Conservation (phyloP, 1,139 yeast genomes). For the Sugiyamaella grinbergsii region DNA sequence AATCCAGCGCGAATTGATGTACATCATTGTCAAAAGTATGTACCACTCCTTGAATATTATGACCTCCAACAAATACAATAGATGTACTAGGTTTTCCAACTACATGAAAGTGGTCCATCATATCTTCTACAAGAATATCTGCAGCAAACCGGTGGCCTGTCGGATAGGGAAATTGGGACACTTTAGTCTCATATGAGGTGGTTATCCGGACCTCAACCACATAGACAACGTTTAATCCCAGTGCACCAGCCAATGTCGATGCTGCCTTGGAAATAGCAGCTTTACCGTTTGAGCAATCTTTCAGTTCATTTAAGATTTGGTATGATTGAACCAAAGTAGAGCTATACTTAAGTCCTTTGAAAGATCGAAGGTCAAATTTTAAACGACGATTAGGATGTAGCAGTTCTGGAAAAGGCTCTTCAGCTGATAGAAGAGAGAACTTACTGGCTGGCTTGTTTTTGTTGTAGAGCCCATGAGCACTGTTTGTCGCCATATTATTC, state of each 20-base stretch:
- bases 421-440: not conserved
- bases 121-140: slow-evolving; percentile 2
- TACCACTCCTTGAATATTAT: slow-evolving; percentile 43
- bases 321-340: slow-evolving; percentile 36
- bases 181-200: slow-evolving; percentile 6
- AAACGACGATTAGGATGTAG: slow-evolving; percentile 23
- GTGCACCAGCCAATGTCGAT: slow-evolving; percentile 45
- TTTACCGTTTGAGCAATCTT: slow-evolving; percentile 45
- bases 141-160: slow-evolving; percentile 8
- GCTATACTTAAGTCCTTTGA: slow-evolving; percentile 29
- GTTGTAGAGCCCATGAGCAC: not conserved
- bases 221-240: slow-evolving; percentile 54
- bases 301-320: slow-evolving; percentile 47
- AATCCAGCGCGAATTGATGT: slow-evolving; percentile 53
- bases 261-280: slow-evolving; percentile 43
- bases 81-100: slow-evolving; percentile 7
- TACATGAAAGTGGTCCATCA: not conserved
- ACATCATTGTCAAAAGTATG: slow-evolving; percentile 49
- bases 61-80: slow-evolving; percentile 45
- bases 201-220: slow-evolving; percentile 56
- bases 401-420: slow-evolving; percentile 17
- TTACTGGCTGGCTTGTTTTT: not conserved
- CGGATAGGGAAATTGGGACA: slow-evolving; percentile 13
- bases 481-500: not conserved
- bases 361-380: slow-evolving; percentile 25